phyloP scores from a whole-genome alignment of 208 protist species.

The Acanthamoeba sp. region DNA sequence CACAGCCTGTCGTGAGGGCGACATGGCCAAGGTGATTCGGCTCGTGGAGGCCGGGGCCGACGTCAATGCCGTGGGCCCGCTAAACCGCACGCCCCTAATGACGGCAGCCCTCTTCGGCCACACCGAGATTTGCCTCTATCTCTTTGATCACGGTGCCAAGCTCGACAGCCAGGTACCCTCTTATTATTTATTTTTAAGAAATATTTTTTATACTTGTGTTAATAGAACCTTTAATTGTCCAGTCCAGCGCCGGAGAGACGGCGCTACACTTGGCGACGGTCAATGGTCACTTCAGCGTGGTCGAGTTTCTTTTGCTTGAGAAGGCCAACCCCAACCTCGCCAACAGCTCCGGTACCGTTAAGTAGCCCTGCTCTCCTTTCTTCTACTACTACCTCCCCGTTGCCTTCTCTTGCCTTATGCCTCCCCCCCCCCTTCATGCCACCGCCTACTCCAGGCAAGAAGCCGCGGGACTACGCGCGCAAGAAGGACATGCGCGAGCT shows the following conservation, averaged over 20 bases:
- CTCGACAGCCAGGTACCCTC: not conserved
- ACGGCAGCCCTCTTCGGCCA: conserved; percentile 35
- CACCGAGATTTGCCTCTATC: conserved; percentile 21
- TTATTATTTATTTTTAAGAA: not conserved
- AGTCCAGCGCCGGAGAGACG: not conserved
- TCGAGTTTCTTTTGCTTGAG: conserved; percentile 35
- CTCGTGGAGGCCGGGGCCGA: conserved; percentile 5
- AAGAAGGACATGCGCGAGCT: conserved; percentile 55
- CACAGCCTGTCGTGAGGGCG: conserved; percentile 14
- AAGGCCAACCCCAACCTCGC: conserved; percentile 1
- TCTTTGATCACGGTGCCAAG: not conserved
- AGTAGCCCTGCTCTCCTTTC: not conserved
- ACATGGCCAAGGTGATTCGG: not conserved
- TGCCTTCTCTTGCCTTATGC: no score
- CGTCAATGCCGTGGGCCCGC: conserved; percentile 14
- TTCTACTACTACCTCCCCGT: not conserved
- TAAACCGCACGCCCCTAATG: conserved; percentile 29
- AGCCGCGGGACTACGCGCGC: conserved; percentile 42
- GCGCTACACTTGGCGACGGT: conserved; percentile 23
- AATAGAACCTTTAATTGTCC: not conserved
- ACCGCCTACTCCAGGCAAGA: not conserved
- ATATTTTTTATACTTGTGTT: not conserved
- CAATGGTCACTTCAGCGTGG: conserved; percentile 43
- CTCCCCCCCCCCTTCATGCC: no score
- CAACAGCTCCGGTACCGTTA: conserved; percentile 20